phyloP scores from a whole-genome alignment of 2,329 filamentous ascomycete genomes.

The Lachnellula subtilissima region DNA sequence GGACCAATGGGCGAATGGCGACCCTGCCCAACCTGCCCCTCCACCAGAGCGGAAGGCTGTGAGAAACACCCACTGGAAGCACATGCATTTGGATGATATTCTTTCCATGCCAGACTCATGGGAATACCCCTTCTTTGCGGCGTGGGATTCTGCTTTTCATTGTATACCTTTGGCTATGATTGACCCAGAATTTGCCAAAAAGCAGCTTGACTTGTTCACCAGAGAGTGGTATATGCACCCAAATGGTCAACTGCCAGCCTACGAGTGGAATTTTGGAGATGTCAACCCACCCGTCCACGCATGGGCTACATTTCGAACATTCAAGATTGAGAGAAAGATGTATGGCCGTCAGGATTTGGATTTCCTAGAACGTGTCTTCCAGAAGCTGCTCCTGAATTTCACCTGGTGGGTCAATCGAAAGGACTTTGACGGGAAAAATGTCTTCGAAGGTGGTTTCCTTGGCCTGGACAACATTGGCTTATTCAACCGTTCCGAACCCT shows the following conservation, averaged over 20 bases:
- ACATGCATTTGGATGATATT: constrained; percentile 91
- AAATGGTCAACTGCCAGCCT: constrained; percentile 87
- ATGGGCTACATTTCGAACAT: constrained; percentile 90
- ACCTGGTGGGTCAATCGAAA: constrained; percentile 99
- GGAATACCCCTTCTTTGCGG: constrained; percentile 98
- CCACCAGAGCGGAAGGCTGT: constrained; percentile 74
- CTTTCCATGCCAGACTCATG: constrained; percentile 97
- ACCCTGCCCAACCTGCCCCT: constrained; percentile 82
- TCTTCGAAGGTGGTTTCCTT: constrained; percentile 94
- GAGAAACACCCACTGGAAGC: constrained; percentile 87
- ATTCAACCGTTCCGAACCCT: constrained; percentile 92
- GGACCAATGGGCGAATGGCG: constrained; percentile 96
- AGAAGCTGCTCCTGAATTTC: constrained; percentile 92
- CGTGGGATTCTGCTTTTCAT: constrained; percentile 96
- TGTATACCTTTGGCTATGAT: constrained; percentile 96
- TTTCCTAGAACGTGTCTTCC: constrained; percentile 93
- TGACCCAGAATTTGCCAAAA: constrained; percentile 96
- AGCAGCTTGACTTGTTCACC: constrained; percentile 92
- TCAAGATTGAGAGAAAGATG: constrained; percentile 98
- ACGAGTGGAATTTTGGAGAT: constrained; percentile 97
- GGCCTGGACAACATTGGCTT: constrained; percentile 95
- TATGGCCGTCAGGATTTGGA: constrained; percentile 93
- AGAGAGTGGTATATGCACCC: constrained; percentile 99
- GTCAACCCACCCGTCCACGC: constrained; percentile 96
- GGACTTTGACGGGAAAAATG: constrained; percentile 89